phyloP scores from a whole-genome alignment of 306 rosid genomes.

The Purshia tridentata region DNA sequence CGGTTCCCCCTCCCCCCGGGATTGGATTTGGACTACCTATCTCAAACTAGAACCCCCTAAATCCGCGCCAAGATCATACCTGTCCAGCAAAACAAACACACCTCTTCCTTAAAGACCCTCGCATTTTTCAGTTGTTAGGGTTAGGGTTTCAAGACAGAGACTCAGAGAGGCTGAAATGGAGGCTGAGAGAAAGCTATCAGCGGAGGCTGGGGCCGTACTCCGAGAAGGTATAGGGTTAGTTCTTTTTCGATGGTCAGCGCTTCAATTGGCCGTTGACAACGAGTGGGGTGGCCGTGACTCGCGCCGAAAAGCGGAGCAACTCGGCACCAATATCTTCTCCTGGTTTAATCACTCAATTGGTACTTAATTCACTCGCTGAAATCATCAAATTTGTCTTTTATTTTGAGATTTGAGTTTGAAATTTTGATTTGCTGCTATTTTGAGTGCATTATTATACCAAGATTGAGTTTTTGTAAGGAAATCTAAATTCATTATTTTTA shows the following conservation, averaged over 20 bases:
- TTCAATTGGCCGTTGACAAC: constrained; percentile 57
- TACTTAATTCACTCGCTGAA: not conserved
- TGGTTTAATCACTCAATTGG: constrained; percentile 60
- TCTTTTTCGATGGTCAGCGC: constrained; percentile 58
- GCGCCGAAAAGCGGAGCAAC: constrained; percentile 41
- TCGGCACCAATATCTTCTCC: constrained; percentile 35
- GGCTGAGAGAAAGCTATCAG: constrained; percentile 17
- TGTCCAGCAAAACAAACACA: not conserved
- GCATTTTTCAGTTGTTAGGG: not conserved
- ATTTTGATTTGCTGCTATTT: not conserved
- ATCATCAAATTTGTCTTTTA: not conserved
- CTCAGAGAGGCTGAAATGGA: not conserved
- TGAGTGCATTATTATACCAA: not conserved
- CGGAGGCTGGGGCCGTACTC: constrained; percentile 29
- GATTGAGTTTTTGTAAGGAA: not conserved
- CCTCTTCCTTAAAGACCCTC: not conserved
- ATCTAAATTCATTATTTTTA: no score
- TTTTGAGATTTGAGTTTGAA: not conserved
- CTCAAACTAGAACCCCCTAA: not conserved
- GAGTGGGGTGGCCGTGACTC: constrained; percentile 84
- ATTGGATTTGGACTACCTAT: no score
- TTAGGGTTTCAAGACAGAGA: not conserved
- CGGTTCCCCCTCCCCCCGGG: no score
- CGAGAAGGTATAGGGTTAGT: constrained; percentile 50
- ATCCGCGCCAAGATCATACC: not conserved